Percentiles rank a stretch among this genome's conserved stretches.
These are phyloP conservation scores for Corylus avellana DNA, from an alignment of 306 rosid species.

Conservation along the genomic window DNA sequence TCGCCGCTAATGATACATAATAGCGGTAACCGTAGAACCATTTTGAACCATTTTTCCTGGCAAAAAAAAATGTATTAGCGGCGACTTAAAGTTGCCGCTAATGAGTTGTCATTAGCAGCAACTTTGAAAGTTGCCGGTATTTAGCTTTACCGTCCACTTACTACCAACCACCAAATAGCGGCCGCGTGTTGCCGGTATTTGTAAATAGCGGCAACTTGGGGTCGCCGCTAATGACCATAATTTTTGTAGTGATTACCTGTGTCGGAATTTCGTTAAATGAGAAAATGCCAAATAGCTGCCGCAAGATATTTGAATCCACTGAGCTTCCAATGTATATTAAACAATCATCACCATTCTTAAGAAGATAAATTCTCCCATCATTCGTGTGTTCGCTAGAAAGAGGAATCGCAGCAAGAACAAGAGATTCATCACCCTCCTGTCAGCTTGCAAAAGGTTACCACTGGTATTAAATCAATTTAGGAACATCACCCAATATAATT, in stretches of 20 bases:
- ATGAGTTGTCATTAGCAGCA: no score
- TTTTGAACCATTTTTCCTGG: no score
- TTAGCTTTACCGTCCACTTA: no score
- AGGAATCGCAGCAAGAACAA: conserved; percentile 73
- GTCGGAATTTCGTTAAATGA: conserved; percentile 70
- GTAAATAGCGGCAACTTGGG: no score
- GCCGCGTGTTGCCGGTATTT: no score
- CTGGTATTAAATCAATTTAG: conserved; percentile 23
- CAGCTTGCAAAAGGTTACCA: conserved; percentile 15
- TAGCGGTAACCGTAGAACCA: no score
- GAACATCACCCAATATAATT: background rate
- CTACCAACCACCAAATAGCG: no score
- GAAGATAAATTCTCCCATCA: conserved; percentile 86
- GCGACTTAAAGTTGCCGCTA: no score
- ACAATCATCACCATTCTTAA: conserved; percentile 91
- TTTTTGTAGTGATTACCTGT: conserved; percentile 51
- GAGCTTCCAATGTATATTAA: conserved; percentile 74
- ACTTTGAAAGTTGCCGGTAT: no score
- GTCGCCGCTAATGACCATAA: no score
- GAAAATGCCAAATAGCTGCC: conserved; percentile 67
- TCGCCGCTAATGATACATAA: no score
- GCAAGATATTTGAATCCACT: conserved; percentile 57
- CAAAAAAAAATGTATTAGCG: no score
- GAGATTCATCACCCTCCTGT: conserved; percentile 71
- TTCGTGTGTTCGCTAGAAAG: conserved; percentile 86